phyloP scores from a whole-genome alignment of 805 yeast genomes.

The Komagataella ulmi region DNA sequence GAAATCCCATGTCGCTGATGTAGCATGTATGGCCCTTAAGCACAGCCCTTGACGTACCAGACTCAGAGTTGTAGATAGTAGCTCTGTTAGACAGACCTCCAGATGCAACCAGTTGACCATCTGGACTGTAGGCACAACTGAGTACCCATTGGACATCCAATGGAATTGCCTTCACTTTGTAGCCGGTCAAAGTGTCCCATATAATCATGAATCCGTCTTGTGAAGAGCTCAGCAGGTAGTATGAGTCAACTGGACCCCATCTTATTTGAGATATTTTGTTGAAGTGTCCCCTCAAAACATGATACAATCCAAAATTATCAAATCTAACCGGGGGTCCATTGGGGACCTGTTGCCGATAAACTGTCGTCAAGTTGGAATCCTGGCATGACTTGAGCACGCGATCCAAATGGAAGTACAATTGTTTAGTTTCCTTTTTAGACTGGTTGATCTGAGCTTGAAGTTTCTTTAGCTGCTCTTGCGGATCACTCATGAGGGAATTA shows the following conservation, averaged over 20 bases:
- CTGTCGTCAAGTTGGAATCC: not conserved
- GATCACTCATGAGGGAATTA: not conserved
- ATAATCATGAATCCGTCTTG: constrained; percentile 78
- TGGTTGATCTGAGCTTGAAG: not conserved
- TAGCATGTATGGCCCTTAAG: constrained; percentile 79
- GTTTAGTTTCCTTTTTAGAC: not conserved
- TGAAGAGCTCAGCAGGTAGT: constrained; percentile 52
- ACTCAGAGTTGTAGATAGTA: constrained; percentile 42
- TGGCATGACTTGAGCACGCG: not conserved
- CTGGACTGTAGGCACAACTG: constrained; percentile 60
- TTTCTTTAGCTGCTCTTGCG: not conserved
- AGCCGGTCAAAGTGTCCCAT: constrained; percentile 71
- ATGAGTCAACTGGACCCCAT: constrained; percentile 61
- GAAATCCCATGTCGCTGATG: constrained; percentile 59
- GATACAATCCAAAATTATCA: constrained; percentile 6
- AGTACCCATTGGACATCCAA: constrained; percentile 73
- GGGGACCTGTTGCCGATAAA: not conserved
- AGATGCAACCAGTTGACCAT: constrained; percentile 53
- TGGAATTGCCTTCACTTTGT: constrained; percentile 56
- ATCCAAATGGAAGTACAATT: not conserved
- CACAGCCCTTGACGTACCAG: constrained; percentile 18
- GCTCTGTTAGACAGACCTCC: constrained; percentile 79
- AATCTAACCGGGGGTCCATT: not conserved
- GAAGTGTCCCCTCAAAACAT: constrained; percentile 48
- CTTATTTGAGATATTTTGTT: constrained; percentile 57